These are phyloP conservation scores for Tylopilus rubrobrunneus DNA, from an alignment of 768 basidiomycete species.

Conservation along the genomic window DNA sequence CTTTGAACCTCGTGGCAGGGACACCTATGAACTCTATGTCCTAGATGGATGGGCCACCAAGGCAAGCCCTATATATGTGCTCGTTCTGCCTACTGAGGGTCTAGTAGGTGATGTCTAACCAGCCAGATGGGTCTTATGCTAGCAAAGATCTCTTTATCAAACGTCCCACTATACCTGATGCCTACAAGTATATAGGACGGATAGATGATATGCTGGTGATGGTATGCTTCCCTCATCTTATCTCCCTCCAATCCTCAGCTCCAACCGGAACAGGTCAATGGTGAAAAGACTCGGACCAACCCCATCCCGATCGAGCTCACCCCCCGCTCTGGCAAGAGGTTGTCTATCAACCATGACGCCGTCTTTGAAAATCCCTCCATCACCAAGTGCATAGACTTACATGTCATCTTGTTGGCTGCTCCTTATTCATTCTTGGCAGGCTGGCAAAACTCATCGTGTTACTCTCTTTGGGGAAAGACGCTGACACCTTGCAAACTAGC, in stretches of 20 bases:
- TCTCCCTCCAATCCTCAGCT: constrained; percentile 14
- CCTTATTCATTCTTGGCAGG: constrained; percentile 7
- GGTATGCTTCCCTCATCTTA: constrained; percentile 5
- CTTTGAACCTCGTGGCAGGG: constrained; percentile 40
- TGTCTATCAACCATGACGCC: constrained; percentile 28
- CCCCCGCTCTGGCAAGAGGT: constrained; percentile 39
- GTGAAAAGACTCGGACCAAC: constrained; percentile 59
- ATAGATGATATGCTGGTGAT: constrained; percentile 52
- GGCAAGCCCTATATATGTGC: constrained; percentile 26
- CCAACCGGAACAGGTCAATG: constrained; percentile 30
- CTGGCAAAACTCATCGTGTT: constrained; percentile 40
- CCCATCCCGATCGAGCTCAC: constrained; percentile 52
- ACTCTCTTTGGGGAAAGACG: constrained; percentile 30
- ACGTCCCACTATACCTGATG: constrained; percentile 39
- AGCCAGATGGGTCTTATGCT: constrained; percentile 51
- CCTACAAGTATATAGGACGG: constrained; percentile 50
- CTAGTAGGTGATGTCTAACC: constrained; percentile 33
- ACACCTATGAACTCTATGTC: constrained; percentile 46
- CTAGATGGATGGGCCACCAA: constrained; percentile 50
- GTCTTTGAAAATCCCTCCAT: constrained; percentile 52
- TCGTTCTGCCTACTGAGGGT: not conserved
- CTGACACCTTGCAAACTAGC: constrained; percentile 14
- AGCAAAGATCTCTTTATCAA: constrained; percentile 51
- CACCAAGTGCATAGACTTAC: constrained; percentile 26
- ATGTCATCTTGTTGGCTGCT: not conserved